These are phyloP conservation scores for Globisporangium lucens DNA, from an alignment of 352 stramenopile species.

Conservation along the genomic window DNA sequence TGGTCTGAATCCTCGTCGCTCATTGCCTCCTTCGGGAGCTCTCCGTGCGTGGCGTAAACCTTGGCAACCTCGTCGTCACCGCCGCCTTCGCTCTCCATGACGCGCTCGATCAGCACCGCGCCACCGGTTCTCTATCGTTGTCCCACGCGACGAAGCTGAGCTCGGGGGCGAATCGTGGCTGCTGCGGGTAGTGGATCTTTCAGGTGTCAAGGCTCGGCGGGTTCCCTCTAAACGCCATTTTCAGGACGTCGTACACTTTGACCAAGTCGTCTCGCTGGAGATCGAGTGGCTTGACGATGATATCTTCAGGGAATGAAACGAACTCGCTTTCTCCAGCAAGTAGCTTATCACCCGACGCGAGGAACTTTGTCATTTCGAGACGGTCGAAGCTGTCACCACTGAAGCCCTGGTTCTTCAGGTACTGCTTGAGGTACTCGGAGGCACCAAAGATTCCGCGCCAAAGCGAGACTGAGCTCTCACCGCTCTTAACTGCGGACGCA, in stretches of 20 bases:
- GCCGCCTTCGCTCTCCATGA: slow-evolving; percentile 4
- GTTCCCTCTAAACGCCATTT: slow-evolving; percentile 10
- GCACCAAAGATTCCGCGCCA: neutral
- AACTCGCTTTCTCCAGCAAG: neutral
- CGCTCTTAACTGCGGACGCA: too few species aligned
- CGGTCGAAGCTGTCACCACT: neutral
- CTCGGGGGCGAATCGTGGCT: slow-evolving; percentile 16
- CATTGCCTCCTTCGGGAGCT: neutral
- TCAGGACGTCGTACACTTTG: slow-evolving; percentile 15
- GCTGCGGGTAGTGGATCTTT: slow-evolving; percentile 18
- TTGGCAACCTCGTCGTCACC: neutral
- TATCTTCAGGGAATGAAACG: neutral
- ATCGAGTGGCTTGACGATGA: slow-evolving; percentile 6
- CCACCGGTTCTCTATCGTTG: neutral
- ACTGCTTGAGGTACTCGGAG: neutral
- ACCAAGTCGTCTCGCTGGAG: neutral
- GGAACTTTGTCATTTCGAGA: slow-evolving; percentile 1
- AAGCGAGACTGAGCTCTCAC: neutral
- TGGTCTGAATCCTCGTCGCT: neutral
- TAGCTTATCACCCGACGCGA: neutral
- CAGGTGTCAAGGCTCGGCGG: slow-evolving; percentile 15
- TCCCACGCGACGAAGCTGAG: slow-evolving; percentile 13
- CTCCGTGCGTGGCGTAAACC: neutral
- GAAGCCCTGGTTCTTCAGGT: neutral
- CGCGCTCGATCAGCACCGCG: neutral